Evolutionary conservation across 192 early-diverging fungal species (phyloP).

Genomic region (Jimgerdemannia flammicorona): DNA sequence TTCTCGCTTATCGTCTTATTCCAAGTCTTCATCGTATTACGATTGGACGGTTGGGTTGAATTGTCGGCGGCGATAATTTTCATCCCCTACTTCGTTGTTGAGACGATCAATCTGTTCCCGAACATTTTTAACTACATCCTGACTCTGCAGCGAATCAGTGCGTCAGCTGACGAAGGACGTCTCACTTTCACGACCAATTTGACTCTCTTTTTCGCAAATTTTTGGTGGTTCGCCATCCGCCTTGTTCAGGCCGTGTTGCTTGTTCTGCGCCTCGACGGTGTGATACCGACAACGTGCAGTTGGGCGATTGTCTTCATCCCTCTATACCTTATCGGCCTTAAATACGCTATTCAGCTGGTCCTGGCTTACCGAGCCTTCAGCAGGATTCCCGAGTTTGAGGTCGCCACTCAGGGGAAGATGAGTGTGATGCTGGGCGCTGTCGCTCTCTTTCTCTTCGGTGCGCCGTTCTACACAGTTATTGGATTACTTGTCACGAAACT

Average conservation of each 20-base stretch:
- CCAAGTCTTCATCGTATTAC: constrained; percentile 72
- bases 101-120: constrained; percentile 61
- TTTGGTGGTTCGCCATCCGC: constrained; percentile 66
- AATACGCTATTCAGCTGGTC: constrained; percentile 48
- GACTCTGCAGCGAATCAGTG: constrained; percentile 14
- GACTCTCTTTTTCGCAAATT: constrained; percentile 41
- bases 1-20: constrained; percentile 61
- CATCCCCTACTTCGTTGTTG: constrained; percentile 81
- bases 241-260: constrained; percentile 66
- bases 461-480: constrained; percentile 47
- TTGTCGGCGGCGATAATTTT: constrained; percentile 70
- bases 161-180: constrained; percentile 20
- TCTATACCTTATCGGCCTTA: constrained; percentile 55
- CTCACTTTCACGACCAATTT: constrained; percentile 3
- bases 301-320: constrained; percentile 72
- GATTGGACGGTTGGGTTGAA: constrained; percentile 58
- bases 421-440: constrained; percentile 37
- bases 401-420: constrained; percentile 41
- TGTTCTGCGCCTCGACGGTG: constrained; percentile 52
- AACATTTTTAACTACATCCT: constrained; percentile 31
- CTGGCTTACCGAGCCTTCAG: constrained; percentile 32
- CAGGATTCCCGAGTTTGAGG: constrained; percentile 36
- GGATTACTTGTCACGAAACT: constrained; percentile 50
- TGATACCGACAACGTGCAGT: constrained; percentile 35
- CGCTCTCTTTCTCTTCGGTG: constrained; percentile 43